Conservation (phyloP, 2,329 filamentous ascomycete genomes). For the Apiospora koreana region DNA sequence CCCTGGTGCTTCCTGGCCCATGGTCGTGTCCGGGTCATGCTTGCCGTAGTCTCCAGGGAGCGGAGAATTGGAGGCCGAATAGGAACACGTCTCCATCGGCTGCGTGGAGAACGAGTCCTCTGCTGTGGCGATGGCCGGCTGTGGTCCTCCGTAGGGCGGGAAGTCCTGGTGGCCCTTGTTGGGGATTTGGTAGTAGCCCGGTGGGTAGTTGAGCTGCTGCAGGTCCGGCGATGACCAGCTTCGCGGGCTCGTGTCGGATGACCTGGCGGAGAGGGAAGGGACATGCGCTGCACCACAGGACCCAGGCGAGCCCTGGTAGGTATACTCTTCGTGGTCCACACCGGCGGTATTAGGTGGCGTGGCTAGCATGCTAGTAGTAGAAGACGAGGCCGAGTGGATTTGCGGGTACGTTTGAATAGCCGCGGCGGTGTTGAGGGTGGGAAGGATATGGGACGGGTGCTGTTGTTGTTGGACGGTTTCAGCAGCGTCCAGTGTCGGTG, state of each 20-base stretch:
- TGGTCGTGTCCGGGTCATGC: conserved; percentile 13
- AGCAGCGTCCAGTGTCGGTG: conserved; percentile 23
- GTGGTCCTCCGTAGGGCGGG: conserved; percentile 17
- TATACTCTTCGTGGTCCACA: conserved; percentile 39
- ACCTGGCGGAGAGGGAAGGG: conserved; percentile 14
- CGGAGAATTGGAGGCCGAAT: conserved; percentile 11
- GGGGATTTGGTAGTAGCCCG: conserved; percentile 14
- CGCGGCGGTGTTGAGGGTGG: conserved; percentile 15
- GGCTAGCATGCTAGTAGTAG: conserved; percentile 30
- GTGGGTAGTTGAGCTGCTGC: conserved; percentile 20
- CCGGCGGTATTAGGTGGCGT: conserved; percentile 37
- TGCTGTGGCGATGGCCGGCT: not conserved
- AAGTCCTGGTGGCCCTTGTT: conserved; percentile 17
- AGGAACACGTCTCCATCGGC: conserved; percentile 13
- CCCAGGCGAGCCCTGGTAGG: conserved; percentile 35
- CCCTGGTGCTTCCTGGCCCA: conserved; percentile 15
- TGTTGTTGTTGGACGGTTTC: conserved; percentile 18
- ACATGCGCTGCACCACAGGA: conserved; percentile 16
- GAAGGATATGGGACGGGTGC: conserved; percentile 14
- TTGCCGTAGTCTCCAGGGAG: not conserved
- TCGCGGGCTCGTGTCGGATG: conserved; percentile 29
- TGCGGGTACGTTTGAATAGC: conserved; percentile 21
- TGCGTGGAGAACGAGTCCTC: not conserved
- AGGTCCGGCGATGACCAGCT: conserved; percentile 28
- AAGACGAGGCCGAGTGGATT: conserved; percentile 25